These are phyloP conservation scores for Candida morakotiae DNA, from an alignment of 805 yeast genomes.

Conservation along the genomic window DNA sequence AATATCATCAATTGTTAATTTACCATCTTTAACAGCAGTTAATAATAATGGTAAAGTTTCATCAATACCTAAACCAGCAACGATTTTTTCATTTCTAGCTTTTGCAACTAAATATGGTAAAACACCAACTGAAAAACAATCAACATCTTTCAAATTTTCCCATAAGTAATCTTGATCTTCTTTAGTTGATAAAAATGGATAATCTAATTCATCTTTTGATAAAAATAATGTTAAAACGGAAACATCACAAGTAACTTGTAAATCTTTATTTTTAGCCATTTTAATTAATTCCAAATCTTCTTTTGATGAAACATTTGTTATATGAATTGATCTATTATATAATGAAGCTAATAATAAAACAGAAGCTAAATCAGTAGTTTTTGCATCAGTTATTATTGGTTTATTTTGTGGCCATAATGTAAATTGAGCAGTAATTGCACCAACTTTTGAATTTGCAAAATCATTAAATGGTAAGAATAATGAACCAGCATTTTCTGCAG, in stretches of 20 bases:
- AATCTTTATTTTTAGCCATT: constrained; percentile 79
- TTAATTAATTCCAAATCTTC: constrained; percentile 80
- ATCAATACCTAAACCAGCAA: constrained; percentile 72
- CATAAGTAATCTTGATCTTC: constrained; percentile 82
- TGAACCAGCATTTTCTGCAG: constrained; percentile 67
- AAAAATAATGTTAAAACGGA: constrained; percentile 75
- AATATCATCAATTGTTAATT: constrained; percentile 69
- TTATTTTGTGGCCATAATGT: constrained; percentile 79
- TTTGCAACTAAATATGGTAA: constrained; percentile 71
- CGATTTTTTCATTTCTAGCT: constrained; percentile 55
- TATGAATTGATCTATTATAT: constrained; percentile 79
- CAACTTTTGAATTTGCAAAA: constrained; percentile 62
- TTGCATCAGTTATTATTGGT: constrained; percentile 90
- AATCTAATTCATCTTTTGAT: constrained; percentile 66
- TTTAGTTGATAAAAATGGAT: constrained; percentile 70
- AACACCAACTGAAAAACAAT: constrained; percentile 82
- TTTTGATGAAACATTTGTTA: constrained; percentile 76
- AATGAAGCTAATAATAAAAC: constrained; percentile 84
- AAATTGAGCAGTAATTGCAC: constrained; percentile 76
- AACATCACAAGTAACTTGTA: constrained; percentile 87
- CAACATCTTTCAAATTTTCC: constrained; percentile 68
- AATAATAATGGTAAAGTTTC: constrained; percentile 81
- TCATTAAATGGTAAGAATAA: constrained; percentile 79
- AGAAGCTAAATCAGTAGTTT: constrained; percentile 89
- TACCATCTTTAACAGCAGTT: constrained; percentile 72